A percentile compares a stretch with the other conserved stretches of the same genome.
phyloP scores from a whole-genome alignment of 208 protist genomes.

The Crithidia mellificae region DNA sequence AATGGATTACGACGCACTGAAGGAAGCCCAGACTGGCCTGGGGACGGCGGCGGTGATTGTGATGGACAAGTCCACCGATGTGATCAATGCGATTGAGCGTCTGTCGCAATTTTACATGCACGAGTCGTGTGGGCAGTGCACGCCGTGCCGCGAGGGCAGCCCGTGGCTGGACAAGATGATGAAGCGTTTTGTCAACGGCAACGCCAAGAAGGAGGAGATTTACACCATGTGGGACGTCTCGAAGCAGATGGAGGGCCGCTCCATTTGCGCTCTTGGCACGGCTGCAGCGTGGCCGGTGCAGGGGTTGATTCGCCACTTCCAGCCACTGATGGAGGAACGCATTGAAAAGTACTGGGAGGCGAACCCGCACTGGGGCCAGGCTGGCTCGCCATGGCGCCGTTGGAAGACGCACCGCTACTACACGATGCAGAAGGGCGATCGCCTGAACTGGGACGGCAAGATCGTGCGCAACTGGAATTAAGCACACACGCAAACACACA shows the following conservation, averaged over 20 bases:
- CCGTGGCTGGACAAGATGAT: conserved; percentile 97
- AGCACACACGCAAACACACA: not conserved
- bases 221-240: conserved; percentile 97
- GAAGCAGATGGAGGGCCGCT: conserved; percentile 98
- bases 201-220: conserved; percentile 97
- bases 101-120: conserved; percentile 98
- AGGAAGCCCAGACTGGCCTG: conserved; percentile 92
- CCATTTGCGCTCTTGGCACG: conserved; percentile 98
- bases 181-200: conserved; percentile 95
- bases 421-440: conserved; percentile 88
- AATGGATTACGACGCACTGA: conserved; percentile 99
- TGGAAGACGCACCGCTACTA: conserved; percentile 91
- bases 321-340: conserved; percentile 95
- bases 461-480: conserved; percentile 91
- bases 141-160: conserved; percentile 97
- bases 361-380: conserved; percentile 87
- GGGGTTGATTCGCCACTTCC: conserved; percentile 97
- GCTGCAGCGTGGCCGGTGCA: conserved; percentile 98
- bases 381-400: conserved; percentile 77
- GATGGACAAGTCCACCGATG: conserved; percentile 98
- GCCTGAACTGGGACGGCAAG: conserved; percentile 88
- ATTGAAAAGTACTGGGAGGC: conserved; percentile 91
- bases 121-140: conserved; percentile 98
- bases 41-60: conserved; percentile 99
- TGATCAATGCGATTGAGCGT: conserved; percentile 95